Evolutionary conservation across 2,329 filamentous ascomycete species (phyloP).

Genomic region (Drechslera avenae): DNA sequence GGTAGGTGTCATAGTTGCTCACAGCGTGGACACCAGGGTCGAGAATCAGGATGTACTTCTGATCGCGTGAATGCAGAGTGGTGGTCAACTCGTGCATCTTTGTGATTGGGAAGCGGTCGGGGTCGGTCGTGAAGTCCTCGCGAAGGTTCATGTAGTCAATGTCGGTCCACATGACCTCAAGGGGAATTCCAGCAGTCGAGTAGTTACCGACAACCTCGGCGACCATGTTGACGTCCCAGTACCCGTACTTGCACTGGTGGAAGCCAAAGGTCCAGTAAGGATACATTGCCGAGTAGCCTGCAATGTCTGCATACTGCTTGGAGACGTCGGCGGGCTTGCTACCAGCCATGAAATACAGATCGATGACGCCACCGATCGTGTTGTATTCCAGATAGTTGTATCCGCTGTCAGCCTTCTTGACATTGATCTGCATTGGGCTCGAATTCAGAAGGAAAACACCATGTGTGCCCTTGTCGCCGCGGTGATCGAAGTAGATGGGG

Average conservation of each 20-base stretch:
- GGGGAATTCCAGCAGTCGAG: slow-evolving; percentile 65
- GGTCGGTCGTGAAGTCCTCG: slow-evolving; percentile 68
- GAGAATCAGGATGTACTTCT: slow-evolving; percentile 79
- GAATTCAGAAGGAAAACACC: slow-evolving; percentile 46
- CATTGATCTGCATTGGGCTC: slow-evolving; percentile 70
- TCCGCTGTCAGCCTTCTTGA: slow-evolving; percentile 64
- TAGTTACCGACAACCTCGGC: slow-evolving; percentile 73
- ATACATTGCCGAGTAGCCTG: slow-evolving; percentile 56
- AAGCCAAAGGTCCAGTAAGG: slow-evolving; percentile 61
- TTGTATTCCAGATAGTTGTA: slow-evolving; percentile 81
- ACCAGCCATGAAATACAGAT: slow-evolving; percentile 62
- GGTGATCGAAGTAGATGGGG: slow-evolving; percentile 75
- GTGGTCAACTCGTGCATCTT: slow-evolving; percentile 69
- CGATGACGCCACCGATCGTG: slow-evolving; percentile 74
- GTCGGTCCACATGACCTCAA: slow-evolving; percentile 77
- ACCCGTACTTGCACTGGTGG: slow-evolving; percentile 59
- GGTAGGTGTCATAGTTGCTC: slow-evolving; percentile 61
- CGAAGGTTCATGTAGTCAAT: slow-evolving; percentile 71
- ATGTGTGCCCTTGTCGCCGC: slow-evolving; percentile 54
- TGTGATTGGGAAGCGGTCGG: slow-evolving; percentile 64
- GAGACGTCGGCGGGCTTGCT: slow-evolving; percentile 54
- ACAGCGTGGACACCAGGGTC: slow-evolving; percentile 64
- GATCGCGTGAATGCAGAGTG: slow-evolving; percentile 68
- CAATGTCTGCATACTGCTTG: slow-evolving; percentile 57
- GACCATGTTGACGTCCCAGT: slow-evolving; percentile 65